Evolutionary conservation across 2,329 filamentous ascomycete species (phyloP).

Genomic region (Colletotrichum spaethianum): DNA sequence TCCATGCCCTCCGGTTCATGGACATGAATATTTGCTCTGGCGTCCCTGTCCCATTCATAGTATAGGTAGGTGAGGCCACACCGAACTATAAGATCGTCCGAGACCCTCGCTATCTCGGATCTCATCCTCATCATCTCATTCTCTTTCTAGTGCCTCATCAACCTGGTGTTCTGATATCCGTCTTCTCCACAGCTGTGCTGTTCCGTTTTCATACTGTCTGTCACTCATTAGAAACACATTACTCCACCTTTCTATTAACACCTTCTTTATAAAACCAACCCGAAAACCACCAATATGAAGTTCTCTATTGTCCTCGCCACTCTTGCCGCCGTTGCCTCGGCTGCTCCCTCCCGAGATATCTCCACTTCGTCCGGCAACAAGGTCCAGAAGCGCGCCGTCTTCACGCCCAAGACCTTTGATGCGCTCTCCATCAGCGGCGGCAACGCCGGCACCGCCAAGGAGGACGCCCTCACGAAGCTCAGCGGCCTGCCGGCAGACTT

Average conservation of each 20-base stretch:
- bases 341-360: slow-evolving; percentile 37
- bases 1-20: not conserved
- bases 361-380: slow-evolving; percentile 37
- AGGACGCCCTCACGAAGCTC: slow-evolving; percentile 59
- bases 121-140: not conserved
- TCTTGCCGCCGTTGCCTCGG: slow-evolving; percentile 48
- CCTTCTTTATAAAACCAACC: not conserved
- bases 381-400: slow-evolving; percentile 47
- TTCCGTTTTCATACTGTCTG: slow-evolving; percentile 22
- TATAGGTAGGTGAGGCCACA: not conserved
- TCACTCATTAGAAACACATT: slow-evolving; percentile 23
- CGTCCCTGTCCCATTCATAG: not conserved
- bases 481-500: slow-evolving; percentile 56
- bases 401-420: slow-evolving; percentile 55
- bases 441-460: slow-evolving; percentile 59
- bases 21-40: not conserved
- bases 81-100: slow-evolving; percentile 26
- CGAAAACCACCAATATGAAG: slow-evolving; percentile 48
- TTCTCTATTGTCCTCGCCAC: slow-evolving; percentile 50
- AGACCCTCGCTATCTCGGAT: not conserved
- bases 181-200: slow-evolving; percentile 33
- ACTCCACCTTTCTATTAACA: slow-evolving; percentile 35
- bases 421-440: slow-evolving; percentile 63
- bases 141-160: slow-evolving; percentile 22
- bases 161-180: slow-evolving; percentile 1